Evolutionary conservation across 805 yeast genomes (phyloP).

Genomic region (Candida argentea): DNA sequence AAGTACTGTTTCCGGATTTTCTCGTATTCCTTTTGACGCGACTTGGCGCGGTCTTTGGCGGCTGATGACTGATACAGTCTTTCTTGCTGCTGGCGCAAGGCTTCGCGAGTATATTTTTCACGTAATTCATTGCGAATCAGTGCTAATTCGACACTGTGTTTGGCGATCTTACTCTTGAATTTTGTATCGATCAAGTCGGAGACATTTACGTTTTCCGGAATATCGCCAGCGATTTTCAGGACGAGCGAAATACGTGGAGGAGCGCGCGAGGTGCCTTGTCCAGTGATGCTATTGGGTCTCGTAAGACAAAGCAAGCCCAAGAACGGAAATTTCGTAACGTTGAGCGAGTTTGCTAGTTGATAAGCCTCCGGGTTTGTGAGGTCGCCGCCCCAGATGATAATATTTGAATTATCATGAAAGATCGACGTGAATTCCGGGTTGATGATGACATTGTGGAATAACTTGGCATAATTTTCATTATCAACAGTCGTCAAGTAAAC

Average conservation of each 20-base stretch:
- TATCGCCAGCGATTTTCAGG: constrained; percentile 53
- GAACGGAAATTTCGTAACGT: constrained; percentile 71
- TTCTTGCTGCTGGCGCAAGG: constrained; percentile 64
- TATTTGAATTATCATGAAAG: constrained; percentile 34
- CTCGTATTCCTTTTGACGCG: constrained; percentile 16
- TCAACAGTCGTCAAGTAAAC: constrained; percentile 66
- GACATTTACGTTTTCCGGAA: constrained; percentile 30
- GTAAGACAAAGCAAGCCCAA: constrained; percentile 68
- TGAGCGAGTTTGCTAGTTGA: constrained; percentile 69
- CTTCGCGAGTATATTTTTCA: constrained; percentile 46
- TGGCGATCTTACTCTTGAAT: constrained; percentile 36
- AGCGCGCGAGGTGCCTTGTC: constrained; percentile 43
- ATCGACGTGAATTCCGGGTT: constrained; percentile 37
- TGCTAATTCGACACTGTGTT: constrained; percentile 52
- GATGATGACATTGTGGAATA: constrained; percentile 46
- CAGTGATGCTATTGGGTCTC: constrained; percentile 41
- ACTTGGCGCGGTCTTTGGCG: constrained; percentile 51
- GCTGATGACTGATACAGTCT: constrained; percentile 65
- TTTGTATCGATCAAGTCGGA: constrained; percentile 25
- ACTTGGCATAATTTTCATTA: constrained; percentile 49
- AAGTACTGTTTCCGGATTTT: constrained; percentile 29
- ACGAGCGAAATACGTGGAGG: constrained; percentile 52
- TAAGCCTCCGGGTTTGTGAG: constrained; percentile 72
- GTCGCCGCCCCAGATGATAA: constrained; percentile 83
- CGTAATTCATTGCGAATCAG: constrained; percentile 54